phyloP scores from a whole-genome alignment of 108 stramenopile species.

The Chaetoceros tenuissimus region DNA sequence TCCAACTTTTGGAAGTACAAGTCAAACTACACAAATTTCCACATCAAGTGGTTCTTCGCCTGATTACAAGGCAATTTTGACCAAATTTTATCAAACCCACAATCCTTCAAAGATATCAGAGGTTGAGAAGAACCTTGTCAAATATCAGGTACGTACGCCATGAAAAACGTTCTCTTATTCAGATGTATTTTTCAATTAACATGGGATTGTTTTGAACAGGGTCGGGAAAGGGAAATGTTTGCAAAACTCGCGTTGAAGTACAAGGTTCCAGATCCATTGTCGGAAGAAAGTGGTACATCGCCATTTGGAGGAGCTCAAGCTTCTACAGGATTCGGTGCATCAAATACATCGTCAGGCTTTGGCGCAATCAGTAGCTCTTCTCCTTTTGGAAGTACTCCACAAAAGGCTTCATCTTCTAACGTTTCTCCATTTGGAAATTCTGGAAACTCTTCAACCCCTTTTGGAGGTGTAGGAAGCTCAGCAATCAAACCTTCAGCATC shows the following conservation, averaged over 20 bases:
- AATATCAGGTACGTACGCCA: slow-evolving; percentile 32
- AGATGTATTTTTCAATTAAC: no score
- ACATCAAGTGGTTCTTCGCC: slow-evolving; percentile 3
- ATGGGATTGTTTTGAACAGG: slow-evolving; percentile 5
- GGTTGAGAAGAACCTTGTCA: slow-evolving; percentile 20
- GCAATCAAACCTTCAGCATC: slow-evolving; percentile 5
- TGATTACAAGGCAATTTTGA: neutral
- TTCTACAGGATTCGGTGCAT: neutral
- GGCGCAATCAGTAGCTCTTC: neutral
- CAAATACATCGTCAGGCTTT: neutral
- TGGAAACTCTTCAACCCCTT: neutral
- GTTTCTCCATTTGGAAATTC: slow-evolving; percentile 3
- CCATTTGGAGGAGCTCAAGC: neutral
- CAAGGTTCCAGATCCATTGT: no score
- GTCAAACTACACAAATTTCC: neutral
- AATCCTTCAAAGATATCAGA: slow-evolving; percentile 29
- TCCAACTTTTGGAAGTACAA: neutral
- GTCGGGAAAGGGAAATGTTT: slow-evolving; percentile 35
- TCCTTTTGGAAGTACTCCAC: neutral
- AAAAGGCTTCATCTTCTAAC: neutral
- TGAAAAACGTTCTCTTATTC: no score
- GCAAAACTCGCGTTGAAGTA: slow-evolving; percentile 36
- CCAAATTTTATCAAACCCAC: slow-evolving; percentile 7
- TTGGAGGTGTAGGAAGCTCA: neutral
- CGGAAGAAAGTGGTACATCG: neutral